These are phyloP conservation scores for Colletotrichum sansevieriae DNA, from an alignment of 2,329 filamentous ascomycete species.

Conservation along the genomic window DNA sequence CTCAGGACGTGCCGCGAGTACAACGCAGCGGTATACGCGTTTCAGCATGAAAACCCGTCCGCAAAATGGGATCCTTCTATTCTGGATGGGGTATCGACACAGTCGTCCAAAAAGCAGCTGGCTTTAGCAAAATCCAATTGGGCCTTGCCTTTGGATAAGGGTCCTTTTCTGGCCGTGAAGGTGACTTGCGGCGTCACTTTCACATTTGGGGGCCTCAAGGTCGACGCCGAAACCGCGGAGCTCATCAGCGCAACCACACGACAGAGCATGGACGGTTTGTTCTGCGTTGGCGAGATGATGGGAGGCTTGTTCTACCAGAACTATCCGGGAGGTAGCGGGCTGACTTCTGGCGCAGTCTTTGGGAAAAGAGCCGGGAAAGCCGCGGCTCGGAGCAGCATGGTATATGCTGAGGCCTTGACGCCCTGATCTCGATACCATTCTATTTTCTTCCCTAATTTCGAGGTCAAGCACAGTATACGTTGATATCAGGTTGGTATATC, in stretches of 20 bases:
- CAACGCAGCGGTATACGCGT: conserved; percentile 67
- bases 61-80: conserved; percentile 69
- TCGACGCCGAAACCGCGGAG: conserved; percentile 66
- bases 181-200: conserved; percentile 77
- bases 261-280: conserved; percentile 66
- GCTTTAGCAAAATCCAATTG: conserved; percentile 73
- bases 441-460: no score
- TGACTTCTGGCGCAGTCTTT: conserved; percentile 71
- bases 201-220: conserved; percentile 74
- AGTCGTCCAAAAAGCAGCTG: conserved; percentile 60
- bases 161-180: conserved; percentile 73
- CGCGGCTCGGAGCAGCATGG: neutral
- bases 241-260: conserved; percentile 62
- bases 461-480: no score
- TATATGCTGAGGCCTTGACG: neutral
- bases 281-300: conserved; percentile 75
- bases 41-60: conserved; percentile 58
- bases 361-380: conserved; percentile 55
- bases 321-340: conserved; percentile 72
- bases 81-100: conserved; percentile 73
- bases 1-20: conserved; percentile 66
- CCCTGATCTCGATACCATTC: no score
- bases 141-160: conserved; percentile 69
- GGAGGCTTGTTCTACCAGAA: conserved; percentile 74
- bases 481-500: no score